A percentile compares a stretch with the other conserved stretches of the same genome.
Conservation (phyloP, 352 stramenopile species). For the Globisporangium barbulae region DNA sequence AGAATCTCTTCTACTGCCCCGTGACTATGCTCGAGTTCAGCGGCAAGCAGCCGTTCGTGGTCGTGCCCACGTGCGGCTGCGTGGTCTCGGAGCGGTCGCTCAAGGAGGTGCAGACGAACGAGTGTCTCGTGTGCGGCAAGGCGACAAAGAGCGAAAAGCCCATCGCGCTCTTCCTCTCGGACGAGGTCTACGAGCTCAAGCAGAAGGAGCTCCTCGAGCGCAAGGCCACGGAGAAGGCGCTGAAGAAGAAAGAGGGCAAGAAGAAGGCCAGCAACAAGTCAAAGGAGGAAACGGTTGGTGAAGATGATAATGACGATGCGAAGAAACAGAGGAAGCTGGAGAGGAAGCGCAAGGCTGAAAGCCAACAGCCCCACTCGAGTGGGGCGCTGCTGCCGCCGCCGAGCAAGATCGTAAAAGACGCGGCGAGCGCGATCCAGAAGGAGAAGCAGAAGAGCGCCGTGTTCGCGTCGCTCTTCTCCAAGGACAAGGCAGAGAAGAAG, state of each 20-base stretch:
- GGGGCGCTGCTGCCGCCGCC: constrained; percentile 16
- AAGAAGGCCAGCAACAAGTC: constrained; percentile 26
- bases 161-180: constrained; percentile 52
- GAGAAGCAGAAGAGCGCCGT: constrained; percentile 75
- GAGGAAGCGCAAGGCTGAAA: constrained; percentile 40
- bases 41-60: constrained; percentile 83
- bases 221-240: constrained; percentile 46
- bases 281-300: background rate
- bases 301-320: constrained; percentile 4
- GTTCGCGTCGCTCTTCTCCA: constrained; percentile 81
- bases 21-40: constrained; percentile 88
- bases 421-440: constrained; percentile 53
- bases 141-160: constrained; percentile 49
- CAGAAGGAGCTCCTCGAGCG: constrained; percentile 42
- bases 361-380: background rate
- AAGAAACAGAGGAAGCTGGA: constrained; percentile 26
- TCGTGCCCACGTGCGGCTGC: constrained; percentile 79
- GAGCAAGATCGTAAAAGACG: constrained; percentile 56
- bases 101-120: constrained; percentile 72
- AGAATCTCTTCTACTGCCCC: constrained; percentile 50
- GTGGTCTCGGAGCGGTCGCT: constrained; percentile 87
- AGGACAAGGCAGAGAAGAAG: constrained; percentile 57
- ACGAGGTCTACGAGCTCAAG: constrained; percentile 52
- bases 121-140: constrained; percentile 69
- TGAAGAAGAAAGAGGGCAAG: constrained; percentile 34